Conservation (phyloP, 306 rosid species). For the Abrus pulchellus region DNA sequence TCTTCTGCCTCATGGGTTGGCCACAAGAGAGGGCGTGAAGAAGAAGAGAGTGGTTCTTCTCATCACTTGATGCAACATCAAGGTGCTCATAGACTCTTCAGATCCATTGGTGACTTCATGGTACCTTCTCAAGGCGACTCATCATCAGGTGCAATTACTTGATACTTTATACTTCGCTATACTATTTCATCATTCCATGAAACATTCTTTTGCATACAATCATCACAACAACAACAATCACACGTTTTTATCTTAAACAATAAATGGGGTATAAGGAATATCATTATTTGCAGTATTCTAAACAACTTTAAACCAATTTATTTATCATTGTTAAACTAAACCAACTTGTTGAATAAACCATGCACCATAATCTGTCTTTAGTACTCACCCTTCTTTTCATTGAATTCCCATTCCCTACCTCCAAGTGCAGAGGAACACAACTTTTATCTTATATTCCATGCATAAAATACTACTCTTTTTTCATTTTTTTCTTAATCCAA, state of each 20-base stretch:
- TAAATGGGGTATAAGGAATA: background rate
- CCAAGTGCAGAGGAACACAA: background rate
- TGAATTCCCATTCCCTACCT: background rate
- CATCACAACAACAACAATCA: constrained; percentile 10
- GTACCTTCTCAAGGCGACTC: constrained; percentile 51
- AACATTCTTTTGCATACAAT: background rate
- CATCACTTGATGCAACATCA: constrained; percentile 42
- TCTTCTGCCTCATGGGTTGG: constrained; percentile 56
- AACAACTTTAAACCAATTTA: background rate
- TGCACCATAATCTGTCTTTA: constrained; percentile 10
- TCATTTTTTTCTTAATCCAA: background rate
- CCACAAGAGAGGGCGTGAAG: constrained; percentile 75
- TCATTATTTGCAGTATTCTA: constrained; percentile 12
- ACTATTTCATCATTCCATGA: background rate
- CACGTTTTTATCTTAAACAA: background rate
- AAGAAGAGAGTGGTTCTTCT: constrained; percentile 49
- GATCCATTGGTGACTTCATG: constrained; percentile 50
- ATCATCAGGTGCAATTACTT: constrained; percentile 60
- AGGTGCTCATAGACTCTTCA: constrained; percentile 38
- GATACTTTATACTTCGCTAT: background rate
- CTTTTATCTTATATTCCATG: constrained; percentile 47
- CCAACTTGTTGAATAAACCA: constrained; percentile 25
- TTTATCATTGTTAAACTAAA: background rate
- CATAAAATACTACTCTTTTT: background rate
- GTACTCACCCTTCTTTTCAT: background rate